Conservation (phyloP, 2,329 filamentous ascomycete species). For the Endothia cerciana region DNA sequence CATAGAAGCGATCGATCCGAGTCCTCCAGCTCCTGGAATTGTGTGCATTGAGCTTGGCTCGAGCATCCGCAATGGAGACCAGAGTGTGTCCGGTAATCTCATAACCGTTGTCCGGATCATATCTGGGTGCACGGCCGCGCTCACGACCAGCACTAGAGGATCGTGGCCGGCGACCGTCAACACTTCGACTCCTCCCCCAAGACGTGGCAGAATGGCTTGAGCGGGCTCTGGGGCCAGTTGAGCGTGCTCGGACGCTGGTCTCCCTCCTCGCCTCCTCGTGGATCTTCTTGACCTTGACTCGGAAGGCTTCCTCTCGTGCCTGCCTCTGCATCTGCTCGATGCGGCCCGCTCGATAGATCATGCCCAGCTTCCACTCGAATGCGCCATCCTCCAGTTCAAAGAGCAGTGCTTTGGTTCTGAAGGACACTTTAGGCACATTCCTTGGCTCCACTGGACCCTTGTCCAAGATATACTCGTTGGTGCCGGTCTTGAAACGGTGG, state of each 20-base stretch:
- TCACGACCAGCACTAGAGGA: slow-evolving; percentile 40
- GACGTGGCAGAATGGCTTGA: slow-evolving; percentile 38
- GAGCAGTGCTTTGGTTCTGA: slow-evolving; percentile 79
- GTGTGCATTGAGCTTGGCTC: slow-evolving; percentile 73
- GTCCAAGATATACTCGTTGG: slow-evolving; percentile 83
- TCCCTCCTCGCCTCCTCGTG: slow-evolving; percentile 65
- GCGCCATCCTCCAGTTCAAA: slow-evolving; percentile 95
- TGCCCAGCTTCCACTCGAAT: slow-evolving; percentile 95
- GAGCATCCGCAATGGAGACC: slow-evolving; percentile 76
- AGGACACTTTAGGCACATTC: slow-evolving; percentile 79
- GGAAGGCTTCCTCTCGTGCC: slow-evolving; percentile 87
- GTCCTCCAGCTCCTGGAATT: slow-evolving; percentile 92
- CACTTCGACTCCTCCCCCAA: slow-evolving; percentile 59
- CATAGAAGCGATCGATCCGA: slow-evolving; percentile 79
- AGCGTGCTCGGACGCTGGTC: slow-evolving; percentile 59
- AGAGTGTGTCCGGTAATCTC: slow-evolving; percentile 73
- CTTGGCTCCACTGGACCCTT: slow-evolving; percentile 88
- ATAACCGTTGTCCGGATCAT: slow-evolving; percentile 78
- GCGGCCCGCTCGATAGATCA: slow-evolving; percentile 88
- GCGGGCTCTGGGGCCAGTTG: slow-evolving; percentile 49
- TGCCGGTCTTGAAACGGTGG: slow-evolving; percentile 86
- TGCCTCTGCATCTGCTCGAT: slow-evolving; percentile 88
- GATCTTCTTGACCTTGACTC: slow-evolving; percentile 83
- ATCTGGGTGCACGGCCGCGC: slow-evolving; percentile 59
- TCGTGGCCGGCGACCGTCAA: slow-evolving; percentile 49